phyloP scores from a whole-genome alignment of 176 grass and related monocot species.

The Juncus effusus region DNA sequence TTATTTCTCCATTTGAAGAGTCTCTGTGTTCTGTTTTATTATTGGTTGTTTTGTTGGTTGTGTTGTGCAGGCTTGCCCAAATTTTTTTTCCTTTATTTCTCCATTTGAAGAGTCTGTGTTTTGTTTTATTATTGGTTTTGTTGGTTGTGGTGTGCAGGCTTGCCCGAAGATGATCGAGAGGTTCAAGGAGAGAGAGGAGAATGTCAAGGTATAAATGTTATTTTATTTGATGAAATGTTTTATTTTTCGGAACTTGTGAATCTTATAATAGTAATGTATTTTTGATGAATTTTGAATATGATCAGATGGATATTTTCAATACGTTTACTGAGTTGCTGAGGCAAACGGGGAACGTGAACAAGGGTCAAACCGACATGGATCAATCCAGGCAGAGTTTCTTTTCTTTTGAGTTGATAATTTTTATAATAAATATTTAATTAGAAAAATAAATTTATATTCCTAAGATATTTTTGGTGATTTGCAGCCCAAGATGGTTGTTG shows the following conservation, averaged over 20 bases:
- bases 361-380: constrained; percentile 89
- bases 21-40: neutral
- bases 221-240: constrained; percentile 14
- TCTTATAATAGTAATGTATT: constrained; percentile 35
- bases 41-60: no score
- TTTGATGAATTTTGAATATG: neutral
- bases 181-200: constrained; percentile 96
- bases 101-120: neutral
- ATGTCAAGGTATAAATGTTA: constrained; percentile 72
- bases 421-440: constrained; percentile 1
- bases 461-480: constrained; percentile 15
- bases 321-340: constrained; percentile 94
- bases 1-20: neutral
- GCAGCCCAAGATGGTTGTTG: constrained; percentile 87
- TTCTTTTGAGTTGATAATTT: constrained; percentile 7
- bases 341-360: constrained; percentile 90
- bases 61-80: constrained; percentile 77
- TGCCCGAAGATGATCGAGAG: constrained; percentile 93
- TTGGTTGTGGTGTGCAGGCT: constrained; percentile 67
- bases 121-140: neutral
- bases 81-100: neutral
- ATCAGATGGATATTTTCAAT: constrained; percentile 98
- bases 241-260: constrained; percentile 19
- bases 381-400: constrained; percentile 53
- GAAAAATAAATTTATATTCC: constrained; percentile 1